These are phyloP conservation scores for Pelargonium hybrid DNA, from an alignment of 441 rosid species.

Conservation along the genomic window DNA sequence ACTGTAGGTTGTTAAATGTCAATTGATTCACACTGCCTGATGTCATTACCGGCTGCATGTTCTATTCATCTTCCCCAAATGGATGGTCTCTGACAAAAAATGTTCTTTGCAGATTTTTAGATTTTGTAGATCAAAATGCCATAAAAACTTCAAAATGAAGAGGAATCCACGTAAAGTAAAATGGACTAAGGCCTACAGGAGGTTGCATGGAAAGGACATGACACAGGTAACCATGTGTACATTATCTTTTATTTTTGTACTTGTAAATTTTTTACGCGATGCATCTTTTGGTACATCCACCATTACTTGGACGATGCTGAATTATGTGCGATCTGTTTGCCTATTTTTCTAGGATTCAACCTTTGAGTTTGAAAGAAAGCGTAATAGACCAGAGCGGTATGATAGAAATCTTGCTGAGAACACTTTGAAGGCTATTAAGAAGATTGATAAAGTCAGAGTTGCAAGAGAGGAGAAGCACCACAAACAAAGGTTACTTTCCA, in stretches of 20 bases:
- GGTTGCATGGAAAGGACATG: constrained; percentile 85
- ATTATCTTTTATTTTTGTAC: neutral
- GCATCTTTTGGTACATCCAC: neutral
- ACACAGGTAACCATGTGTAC: constrained; percentile 46
- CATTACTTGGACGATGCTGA: neutral
- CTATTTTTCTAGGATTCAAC: constrained; percentile 48
- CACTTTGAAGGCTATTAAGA: constrained; percentile 65
- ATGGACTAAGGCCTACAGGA: constrained; percentile 91
- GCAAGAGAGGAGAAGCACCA: constrained; percentile 43
- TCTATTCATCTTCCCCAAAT: neutral
- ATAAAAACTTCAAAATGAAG: constrained; percentile 96
- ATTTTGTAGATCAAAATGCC: constrained; percentile 89
- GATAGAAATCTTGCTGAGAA: constrained; percentile 62
- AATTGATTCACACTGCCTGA: neutral
- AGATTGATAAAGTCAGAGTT: constrained; percentile 58
- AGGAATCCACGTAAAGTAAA: constrained; percentile 88
- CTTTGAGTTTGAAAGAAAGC: constrained; percentile 84
- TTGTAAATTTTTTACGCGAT: no score
- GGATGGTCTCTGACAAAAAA: no score
- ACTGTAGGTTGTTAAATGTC: neutral
- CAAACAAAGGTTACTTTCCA: constrained; percentile 32
- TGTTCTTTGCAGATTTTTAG: constrained; percentile 75
- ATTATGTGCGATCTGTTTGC: neutral
- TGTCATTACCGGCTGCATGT: neutral
- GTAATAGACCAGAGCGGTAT: constrained; percentile 88